Base-by-base conservation (phyloP, 2,329 filamentous ascomycete genomes). In the Blastomyces percursus region DNA sequence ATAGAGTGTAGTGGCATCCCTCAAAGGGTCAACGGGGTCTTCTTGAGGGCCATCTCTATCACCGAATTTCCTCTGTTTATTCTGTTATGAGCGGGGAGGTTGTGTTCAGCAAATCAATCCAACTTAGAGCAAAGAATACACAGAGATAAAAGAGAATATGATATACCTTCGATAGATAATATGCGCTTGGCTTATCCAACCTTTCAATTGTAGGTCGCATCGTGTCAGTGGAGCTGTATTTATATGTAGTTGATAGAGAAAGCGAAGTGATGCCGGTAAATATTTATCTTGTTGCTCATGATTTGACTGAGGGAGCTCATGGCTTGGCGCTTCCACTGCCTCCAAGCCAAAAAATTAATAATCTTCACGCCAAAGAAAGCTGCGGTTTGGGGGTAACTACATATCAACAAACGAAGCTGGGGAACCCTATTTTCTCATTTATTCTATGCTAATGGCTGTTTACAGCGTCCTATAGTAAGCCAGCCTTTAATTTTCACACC, bases 111-210 rank as follows among this genome's bases (percentile, higher is more conserved):
- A 59, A 48, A 48, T 48, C 21, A 48, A n/a, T n/a, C n/a, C 56
- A 48, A 40, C 38, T n/a, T 12, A 19, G 19, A 2, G 16, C 14
- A 27, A 42, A 24, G 16, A 55, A 58, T 46, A 52, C 40, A 42
- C 51, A 35, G 48, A 40, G 57, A 46, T 46, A 54, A 55, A 54
- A 56, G 55, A 62, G 27, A 24, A 51, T 32, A 32, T 59, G 60
- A 27, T 59, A 73, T 79, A 95, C 93, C 79, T 89, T 89, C 78
- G 83, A 87, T 66, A 86, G 83, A 71, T 92, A 96, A 79, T 99
- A 99, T 70, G 93, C 92, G 74, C 93, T 97, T 21, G 94, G 93
- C 77, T 87, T 89, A 77, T 99, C 94, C 66, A 99, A 85, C 65
- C 94, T 84, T 59, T 97, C 93, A 66, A 97, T 89, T 7, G 94